Conservation (phyloP, 495 filamentous ascomycete genomes). For the Podospora didyma region DNA sequence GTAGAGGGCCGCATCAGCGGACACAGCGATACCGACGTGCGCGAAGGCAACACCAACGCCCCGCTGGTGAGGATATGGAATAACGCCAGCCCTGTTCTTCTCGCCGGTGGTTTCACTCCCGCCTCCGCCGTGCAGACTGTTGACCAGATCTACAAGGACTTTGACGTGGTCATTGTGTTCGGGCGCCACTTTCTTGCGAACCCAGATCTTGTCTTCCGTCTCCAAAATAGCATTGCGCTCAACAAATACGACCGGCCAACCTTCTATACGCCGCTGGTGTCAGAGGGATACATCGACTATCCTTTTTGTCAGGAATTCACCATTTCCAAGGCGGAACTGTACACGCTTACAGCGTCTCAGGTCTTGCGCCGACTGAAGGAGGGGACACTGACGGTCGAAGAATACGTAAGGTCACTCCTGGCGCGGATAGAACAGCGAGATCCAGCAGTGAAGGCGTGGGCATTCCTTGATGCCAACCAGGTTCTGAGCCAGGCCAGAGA, state of each 20-base stretch:
- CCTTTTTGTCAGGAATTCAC: constrained; percentile 38
- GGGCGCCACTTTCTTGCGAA: constrained; percentile 64
- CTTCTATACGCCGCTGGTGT: constrained; percentile 50
- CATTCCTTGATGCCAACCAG: constrained; percentile 27
- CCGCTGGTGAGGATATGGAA: constrained; percentile 24
- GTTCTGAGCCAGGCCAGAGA: constrained; percentile 34
- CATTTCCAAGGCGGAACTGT: neutral
- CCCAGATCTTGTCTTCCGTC: constrained; percentile 61
- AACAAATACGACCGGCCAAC: constrained; percentile 50
- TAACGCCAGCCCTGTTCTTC: constrained; percentile 40
- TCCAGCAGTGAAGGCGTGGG: constrained; percentile 49
- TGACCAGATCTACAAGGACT: constrained; percentile 49
- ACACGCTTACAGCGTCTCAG: constrained; percentile 7
- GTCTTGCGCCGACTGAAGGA: neutral
- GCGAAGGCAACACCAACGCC: constrained; percentile 34
- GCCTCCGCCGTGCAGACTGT: constrained; percentile 43
- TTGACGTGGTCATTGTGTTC: constrained; percentile 52
- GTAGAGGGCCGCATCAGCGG: constrained; percentile 48
- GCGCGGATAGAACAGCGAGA: constrained; percentile 46
- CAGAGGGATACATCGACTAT: constrained; percentile 61
- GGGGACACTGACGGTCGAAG: constrained; percentile 45
- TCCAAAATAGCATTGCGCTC: constrained; percentile 53
- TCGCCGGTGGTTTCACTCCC: constrained; percentile 58
- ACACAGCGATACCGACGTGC: constrained; percentile 34
- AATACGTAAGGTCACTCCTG: constrained; percentile 51